Base-by-base conservation (phyloP, 768 basidiomycete genomes). In the Trametes cingulata region DNA sequence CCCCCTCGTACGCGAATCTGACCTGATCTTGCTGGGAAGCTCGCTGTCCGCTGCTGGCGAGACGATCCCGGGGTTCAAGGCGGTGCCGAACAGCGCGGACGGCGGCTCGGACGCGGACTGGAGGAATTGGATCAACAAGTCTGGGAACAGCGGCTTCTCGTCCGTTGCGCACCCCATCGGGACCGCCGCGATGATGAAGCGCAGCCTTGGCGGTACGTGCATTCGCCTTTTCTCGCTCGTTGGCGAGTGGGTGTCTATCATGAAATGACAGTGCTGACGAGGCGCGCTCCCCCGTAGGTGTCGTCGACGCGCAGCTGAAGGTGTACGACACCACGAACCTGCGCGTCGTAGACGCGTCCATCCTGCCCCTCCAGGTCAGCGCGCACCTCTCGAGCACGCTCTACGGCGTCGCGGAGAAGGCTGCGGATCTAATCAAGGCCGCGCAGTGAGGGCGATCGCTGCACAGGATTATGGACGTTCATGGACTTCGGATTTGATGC, bases 281-380 rank as follows among this genome's bases (percentile, higher is more conserved):
- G 81, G 61, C 24, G 81, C 75, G 19, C 14, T 9, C 9, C 20
- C 14, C 3, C 15, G 17, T 15, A 57, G 84, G 84, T 47, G 84
- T 86, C 29, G 83, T 85, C 36, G 77, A 82, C 65, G 73, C 78
- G 45, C 71, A 78, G 22, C 72, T 86, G 22, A 71, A 71, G 52
- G 83, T 85, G 1, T 82, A 85, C 67, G 85, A 83, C 19, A 65
- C 74, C 19, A 67, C 73, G 35, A 85, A 85, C 68, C 68, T 85
- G 35, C 77, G 85, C 60, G 84, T 86, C 33, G 77, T 78, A 17
- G 83, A 84, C 64, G 74, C 82, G 13, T 82, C 81, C 0, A 77
- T 86, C 19, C 78, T 83, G 69, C 84, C 85, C 1, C 70, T 85
- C 24, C 72, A 78, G 53, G 71, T 81, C 39, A 76, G 78, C n/a